Evolutionary conservation across 1,284 basidiomycete genomes (phyloP).

Genomic region (Earliella scabrosa): DNA sequence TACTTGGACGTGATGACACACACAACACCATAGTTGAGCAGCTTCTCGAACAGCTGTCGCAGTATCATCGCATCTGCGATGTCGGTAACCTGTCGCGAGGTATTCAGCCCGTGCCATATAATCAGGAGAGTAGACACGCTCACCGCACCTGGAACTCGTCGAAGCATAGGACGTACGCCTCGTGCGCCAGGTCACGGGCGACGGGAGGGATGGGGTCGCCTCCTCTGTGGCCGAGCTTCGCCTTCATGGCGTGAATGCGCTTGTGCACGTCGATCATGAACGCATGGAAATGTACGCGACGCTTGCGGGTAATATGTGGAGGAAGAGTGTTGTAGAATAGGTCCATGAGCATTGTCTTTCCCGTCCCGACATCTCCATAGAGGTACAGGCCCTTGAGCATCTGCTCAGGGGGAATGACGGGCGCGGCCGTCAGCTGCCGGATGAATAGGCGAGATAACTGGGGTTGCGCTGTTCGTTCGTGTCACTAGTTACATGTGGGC

Average conservation of each 20-base stretch:
- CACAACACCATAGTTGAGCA: slow-evolving; percentile 90
- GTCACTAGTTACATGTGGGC: neutral
- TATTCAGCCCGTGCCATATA: slow-evolving; percentile 2
- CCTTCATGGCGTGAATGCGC: slow-evolving; percentile 82
- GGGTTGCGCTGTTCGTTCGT: neutral
- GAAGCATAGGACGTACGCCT: slow-evolving; percentile 91
- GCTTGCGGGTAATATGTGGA: slow-evolving; percentile 72
- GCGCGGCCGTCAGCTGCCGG: slow-evolving; percentile 37
- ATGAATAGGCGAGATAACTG: slow-evolving; percentile 73
- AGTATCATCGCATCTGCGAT: slow-evolving; percentile 99
- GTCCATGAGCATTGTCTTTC: slow-evolving; percentile 99
- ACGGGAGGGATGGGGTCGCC: slow-evolving; percentile 91
- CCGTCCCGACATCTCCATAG: slow-evolving; percentile 97
- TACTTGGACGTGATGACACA: slow-evolving; percentile 98
- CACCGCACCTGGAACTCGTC: slow-evolving; percentile 93
- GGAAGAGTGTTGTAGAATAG: slow-evolving; percentile 94
- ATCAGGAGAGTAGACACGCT: slow-evolving; percentile 5
- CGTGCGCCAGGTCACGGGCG: slow-evolving; percentile 85
- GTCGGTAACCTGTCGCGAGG: slow-evolving; percentile 79
- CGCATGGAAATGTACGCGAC: slow-evolving; percentile 94
- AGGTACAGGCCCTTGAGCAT: slow-evolving; percentile 92
- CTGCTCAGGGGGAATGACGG: slow-evolving; percentile 48
- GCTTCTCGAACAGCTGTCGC: slow-evolving; percentile 82
- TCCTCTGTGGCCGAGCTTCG: slow-evolving; percentile 65
- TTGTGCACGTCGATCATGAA: slow-evolving; percentile 99